Evolutionary conservation across 2,329 filamentous ascomycete genomes (phyloP), one percentile per base, ranked within the genome.

Genomic region (Trichoderma sp.): DNA sequence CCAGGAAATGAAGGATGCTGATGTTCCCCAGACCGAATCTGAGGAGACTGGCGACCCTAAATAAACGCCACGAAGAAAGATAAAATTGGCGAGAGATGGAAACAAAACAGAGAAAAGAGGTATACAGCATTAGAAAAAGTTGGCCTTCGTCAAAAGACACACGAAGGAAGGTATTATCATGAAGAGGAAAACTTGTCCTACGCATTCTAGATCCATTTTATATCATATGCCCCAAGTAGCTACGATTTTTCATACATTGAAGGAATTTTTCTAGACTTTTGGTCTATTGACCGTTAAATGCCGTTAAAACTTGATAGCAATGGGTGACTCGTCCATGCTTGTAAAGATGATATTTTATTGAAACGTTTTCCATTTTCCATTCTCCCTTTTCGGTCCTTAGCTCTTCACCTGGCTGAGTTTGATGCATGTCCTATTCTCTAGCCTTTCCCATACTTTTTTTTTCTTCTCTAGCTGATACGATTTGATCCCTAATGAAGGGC

Each of bases 1-100:
- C 73, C 85, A 88, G 76, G 87, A 88, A 74, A 90, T 90, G 87
- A 83, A 86, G 72, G 88, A 90, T 74, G 87, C 86, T 21, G 87
- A 89, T 68, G 79, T 81, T 46, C 75, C 81, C 37, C 84, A 85
- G 79, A 76, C 84, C 24, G 85, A 87, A 74, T 81, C 76, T 10
- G 84, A 87, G 72, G 84, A 84, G 74, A 75, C 80, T 46, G 71
- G 75, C 49, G 79, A 78, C 69, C 73, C 76, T 63, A 77, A 80
- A 77, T 81, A 80, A 75, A 16, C 14, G 10, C 18, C 55, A 21
- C 43, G 34, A 26, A 18, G 14, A 16, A 10, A 16, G 32, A 10
- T 54, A 37, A 11, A 24, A 26, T n/a, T 39, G 37, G 14, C 14
- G 49, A 43, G 34, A 46, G 49, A 32, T 21, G 56, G 24, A 68